phyloP scores from a whole-genome alignment of 805 yeast species.

The Saturnispora sekii region DNA sequence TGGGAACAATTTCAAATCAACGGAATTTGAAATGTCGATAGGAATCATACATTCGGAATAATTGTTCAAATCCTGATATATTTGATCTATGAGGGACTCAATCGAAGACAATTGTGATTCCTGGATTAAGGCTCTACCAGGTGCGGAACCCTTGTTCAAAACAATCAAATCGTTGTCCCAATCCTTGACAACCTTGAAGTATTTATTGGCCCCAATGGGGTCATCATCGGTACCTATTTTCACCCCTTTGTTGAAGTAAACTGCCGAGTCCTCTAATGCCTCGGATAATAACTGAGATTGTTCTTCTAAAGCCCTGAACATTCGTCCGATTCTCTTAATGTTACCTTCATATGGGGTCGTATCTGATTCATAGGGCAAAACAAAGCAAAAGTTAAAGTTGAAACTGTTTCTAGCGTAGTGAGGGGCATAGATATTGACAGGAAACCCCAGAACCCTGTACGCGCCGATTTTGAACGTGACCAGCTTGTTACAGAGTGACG shows the following conservation, averaged over 20 bases:
- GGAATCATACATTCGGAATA: conserved; percentile 96
- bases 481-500: conserved; percentile 76
- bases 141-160: conserved; percentile 13
- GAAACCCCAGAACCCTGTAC: conserved; percentile 75
- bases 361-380: conserved; percentile 74
- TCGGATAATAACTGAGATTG: conserved; percentile 69
- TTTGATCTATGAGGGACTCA: conserved; percentile 72
- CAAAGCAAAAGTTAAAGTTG: conserved; percentile 87
- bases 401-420: conserved; percentile 85
- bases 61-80: conserved; percentile 89
- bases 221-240: conserved; percentile 5
- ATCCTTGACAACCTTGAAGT: conserved; percentile 25
- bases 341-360: conserved; percentile 82
- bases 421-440: conserved; percentile 68
- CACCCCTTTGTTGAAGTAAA: conserved; percentile 29
- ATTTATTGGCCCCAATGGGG: conserved; percentile 15
- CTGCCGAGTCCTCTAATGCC: conserved; percentile 34
- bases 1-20: conserved; percentile 92
- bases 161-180: conserved; percentile 21
- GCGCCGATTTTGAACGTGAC: conserved; percentile 63
- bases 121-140: conserved; percentile 16
- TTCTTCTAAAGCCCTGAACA: conserved; percentile 86
- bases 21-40: conserved; percentile 77
- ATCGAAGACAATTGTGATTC: conserved; percentile 37
- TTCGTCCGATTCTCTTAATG: conserved; percentile 70